Evolutionary conservation across 2,329 filamentous ascomycete genomes (phyloP).

Genomic region (Curvularia hawaiiensis): DNA sequence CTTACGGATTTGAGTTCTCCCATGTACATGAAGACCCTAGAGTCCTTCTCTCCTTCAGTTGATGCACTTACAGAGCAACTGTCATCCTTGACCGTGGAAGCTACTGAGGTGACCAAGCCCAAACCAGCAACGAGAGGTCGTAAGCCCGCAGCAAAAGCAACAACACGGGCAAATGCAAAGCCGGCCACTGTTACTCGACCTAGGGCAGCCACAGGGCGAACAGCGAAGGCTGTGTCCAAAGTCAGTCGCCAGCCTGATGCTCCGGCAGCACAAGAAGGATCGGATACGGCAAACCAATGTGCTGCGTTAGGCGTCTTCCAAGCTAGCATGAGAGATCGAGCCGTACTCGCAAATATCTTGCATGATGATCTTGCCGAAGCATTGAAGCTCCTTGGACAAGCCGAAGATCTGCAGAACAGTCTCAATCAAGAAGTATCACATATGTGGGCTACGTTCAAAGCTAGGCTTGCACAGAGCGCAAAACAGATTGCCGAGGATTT

Average conservation of each 20-base stretch:
- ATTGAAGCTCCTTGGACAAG: slow-evolving; percentile 31
- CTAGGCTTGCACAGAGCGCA: slow-evolving; percentile 70
- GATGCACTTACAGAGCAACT: slow-evolving; percentile 51
- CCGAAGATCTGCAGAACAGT: slow-evolving; percentile 35
- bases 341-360: slow-evolving; percentile 51
- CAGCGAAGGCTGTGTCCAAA: slow-evolving; percentile 23
- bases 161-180: slow-evolving; percentile 18
- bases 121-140: slow-evolving; percentile 28
- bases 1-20: slow-evolving; percentile 50
- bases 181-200: slow-evolving; percentile 20
- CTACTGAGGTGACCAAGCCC: slow-evolving; percentile 14
- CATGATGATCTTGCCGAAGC: slow-evolving; percentile 41
- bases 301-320: slow-evolving; percentile 50
- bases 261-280: slow-evolving; percentile 6
- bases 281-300: slow-evolving; percentile 42
- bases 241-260: slow-evolving; percentile 17
- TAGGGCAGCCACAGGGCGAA: slow-evolving; percentile 20
- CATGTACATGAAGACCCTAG: slow-evolving; percentile 36
- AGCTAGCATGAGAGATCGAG: slow-evolving; percentile 57
- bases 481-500: slow-evolving; percentile 78
- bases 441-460: slow-evolving; percentile 66
- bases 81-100: slow-evolving; percentile 48
- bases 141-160: slow-evolving; percentile 27
- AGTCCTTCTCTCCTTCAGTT: slow-evolving; percentile 34
- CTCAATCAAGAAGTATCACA: slow-evolving; percentile 56